These are phyloP conservation scores for Pseudogymnoascus sp. DNA, from an alignment of 2,329 filamentous ascomycete genomes.

Conservation along the genomic window DNA sequence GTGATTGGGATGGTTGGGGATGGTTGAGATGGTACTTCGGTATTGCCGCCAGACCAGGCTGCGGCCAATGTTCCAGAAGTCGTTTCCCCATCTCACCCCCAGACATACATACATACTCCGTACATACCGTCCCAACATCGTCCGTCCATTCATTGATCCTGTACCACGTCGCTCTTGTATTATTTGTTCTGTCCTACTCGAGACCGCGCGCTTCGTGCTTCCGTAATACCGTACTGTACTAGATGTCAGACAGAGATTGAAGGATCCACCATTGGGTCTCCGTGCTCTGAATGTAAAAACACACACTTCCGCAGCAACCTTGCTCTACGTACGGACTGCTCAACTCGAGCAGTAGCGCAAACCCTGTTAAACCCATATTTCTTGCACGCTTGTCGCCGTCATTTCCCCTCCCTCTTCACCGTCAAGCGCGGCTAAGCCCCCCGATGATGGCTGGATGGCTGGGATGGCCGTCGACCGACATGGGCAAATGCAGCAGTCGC, in stretches of 20 bases:
- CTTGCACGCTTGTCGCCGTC: background rate
- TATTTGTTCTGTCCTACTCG: background rate
- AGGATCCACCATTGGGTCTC: conserved; percentile 1
- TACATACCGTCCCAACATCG: background rate
- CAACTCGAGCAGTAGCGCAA: background rate
- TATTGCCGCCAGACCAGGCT: conserved; percentile 3
- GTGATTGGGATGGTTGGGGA: background rate
- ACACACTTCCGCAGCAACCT: background rate
- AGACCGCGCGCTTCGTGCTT: conserved; percentile 3
- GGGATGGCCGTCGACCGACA: background rate
- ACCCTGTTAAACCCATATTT: background rate
- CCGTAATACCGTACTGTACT: background rate
- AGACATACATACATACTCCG: background rate
- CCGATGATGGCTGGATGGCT: background rate
- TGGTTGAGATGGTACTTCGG: background rate
- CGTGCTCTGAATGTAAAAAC: background rate
- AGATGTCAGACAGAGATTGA: background rate
- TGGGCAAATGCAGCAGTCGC: background rate
- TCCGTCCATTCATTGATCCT: background rate
- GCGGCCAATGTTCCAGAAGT: conserved; percentile 5
- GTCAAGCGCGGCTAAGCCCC: conserved; percentile 7
- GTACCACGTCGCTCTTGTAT: background rate
- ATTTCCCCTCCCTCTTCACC: background rate
- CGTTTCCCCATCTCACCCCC: background rate
- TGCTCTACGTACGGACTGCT: background rate